These are phyloP conservation scores for Cryoendolithus antarcticus DNA, from an alignment of 2,329 filamentous ascomycete species.

Conservation along the genomic window DNA sequence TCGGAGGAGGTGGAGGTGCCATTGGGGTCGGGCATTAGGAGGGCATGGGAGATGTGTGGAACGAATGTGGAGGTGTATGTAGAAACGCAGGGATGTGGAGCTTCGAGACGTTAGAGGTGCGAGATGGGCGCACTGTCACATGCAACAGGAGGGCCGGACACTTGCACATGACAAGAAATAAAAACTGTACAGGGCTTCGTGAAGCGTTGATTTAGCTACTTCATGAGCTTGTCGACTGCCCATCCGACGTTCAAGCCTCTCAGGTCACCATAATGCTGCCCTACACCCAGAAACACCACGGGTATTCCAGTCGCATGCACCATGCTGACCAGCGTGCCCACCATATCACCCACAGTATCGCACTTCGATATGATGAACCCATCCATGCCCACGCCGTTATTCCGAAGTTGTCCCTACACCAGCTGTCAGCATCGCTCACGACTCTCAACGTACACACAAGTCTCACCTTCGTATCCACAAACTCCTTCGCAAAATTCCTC, in stretches of 20 bases:
- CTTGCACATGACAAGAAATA: too few relatives aligned
- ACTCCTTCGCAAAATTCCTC: constrained; percentile 87
- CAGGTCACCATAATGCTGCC: constrained; percentile 55
- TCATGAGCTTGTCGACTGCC: constrained; percentile 51
- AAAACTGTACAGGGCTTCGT: too few relatives aligned
- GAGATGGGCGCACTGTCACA: too few relatives aligned
- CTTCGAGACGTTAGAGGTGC: too few relatives aligned
- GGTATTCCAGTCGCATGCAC: constrained; percentile 93
- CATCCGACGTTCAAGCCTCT: constrained; percentile 51
- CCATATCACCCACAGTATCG: constrained; percentile 99
- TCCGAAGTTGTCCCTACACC: constrained; percentile 17
- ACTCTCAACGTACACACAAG: neutral
- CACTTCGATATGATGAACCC: constrained; percentile 98
- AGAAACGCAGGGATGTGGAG: too few relatives aligned
- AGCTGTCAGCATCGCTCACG: constrained; percentile 1
- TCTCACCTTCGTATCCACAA: constrained; percentile 34
- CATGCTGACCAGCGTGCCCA: constrained; percentile 88
- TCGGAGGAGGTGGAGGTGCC: constrained; percentile 4
- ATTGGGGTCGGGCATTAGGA: constrained; percentile 1
- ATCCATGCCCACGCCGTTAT: constrained; percentile 62
- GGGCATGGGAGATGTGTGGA: too few relatives aligned
- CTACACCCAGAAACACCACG: constrained; percentile 75
- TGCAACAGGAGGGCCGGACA: too few relatives aligned
- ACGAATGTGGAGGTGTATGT: too few relatives aligned
- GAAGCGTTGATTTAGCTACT: constrained; percentile 12